Percentiles rank a stretch among this genome's conserved stretches.
Evolutionary conservation across 768 basidiomycete genomes (phyloP).

Genomic region (Trametes gibbosa): DNA sequence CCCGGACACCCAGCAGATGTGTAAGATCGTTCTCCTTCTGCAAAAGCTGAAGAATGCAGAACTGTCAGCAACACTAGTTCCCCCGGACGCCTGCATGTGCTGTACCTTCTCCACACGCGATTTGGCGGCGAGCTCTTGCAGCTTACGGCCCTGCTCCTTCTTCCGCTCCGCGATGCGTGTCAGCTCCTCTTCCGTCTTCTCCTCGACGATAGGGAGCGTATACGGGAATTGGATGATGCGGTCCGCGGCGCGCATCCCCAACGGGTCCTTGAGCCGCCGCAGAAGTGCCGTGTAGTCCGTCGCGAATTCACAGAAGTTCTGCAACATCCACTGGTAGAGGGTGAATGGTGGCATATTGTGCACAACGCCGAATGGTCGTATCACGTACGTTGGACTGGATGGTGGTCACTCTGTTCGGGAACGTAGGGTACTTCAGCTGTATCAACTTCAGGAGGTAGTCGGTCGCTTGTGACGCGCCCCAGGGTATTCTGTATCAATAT

Average conservation of each 20-base stretch:
- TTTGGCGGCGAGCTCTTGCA: constrained; percentile 90
- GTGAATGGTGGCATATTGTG: neutral
- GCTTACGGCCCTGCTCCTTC: constrained; percentile 79
- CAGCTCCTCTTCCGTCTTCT: constrained; percentile 91
- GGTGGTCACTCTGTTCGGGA: constrained; percentile 79
- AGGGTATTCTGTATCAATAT: constrained; percentile 69
- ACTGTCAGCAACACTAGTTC: neutral
- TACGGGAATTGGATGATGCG: constrained; percentile 90
- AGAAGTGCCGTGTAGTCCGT: constrained; percentile 71
- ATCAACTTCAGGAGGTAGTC: constrained; percentile 92
- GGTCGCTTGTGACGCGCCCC: constrained; percentile 87
- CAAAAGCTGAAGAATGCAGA: constrained; percentile 44
- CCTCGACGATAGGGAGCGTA: constrained; percentile 54
- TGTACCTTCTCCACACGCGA: constrained; percentile 80
- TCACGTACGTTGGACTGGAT: constrained; percentile 70
- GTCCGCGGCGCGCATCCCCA: constrained; percentile 58
- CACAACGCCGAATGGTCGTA: neutral
- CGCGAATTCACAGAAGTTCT: constrained; percentile 81
- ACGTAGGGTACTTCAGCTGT: constrained; percentile 93
- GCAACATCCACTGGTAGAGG: constrained; percentile 77
- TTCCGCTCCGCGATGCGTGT: constrained; percentile 72
- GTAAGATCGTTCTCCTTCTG: constrained; percentile 78
- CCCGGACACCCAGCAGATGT: constrained; percentile 61
- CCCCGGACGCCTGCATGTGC: neutral
- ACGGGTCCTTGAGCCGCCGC: constrained; percentile 65